Percentiles rank a stretch among this genome's conserved stretches.
Evolutionary conservation across 768 basidiomycete genomes (phyloP).

Genomic region (Boletales sp.): DNA sequence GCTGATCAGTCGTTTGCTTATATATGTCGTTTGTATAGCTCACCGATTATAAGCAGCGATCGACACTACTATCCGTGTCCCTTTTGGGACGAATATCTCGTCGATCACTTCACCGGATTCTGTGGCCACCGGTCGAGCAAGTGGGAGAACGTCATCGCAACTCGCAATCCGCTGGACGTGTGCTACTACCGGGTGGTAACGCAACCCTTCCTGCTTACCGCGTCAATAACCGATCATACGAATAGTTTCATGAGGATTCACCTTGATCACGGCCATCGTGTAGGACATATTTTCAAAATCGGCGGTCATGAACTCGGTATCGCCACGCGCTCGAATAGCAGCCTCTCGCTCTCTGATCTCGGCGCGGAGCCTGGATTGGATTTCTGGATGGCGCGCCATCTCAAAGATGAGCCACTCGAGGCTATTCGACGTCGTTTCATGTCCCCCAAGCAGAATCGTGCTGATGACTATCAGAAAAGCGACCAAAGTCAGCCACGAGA

Average conservation of each 20-base stretch:
- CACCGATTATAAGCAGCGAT: no score
- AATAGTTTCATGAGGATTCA: background rate
- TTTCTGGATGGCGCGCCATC: slow-evolving; percentile 51
- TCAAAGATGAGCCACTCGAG: slow-evolving; percentile 38
- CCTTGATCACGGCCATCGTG: slow-evolving; percentile 29
- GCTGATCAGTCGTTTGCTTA: background rate
- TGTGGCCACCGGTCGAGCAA: no score
- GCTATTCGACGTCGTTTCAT: slow-evolving; percentile 50
- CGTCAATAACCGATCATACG: background rate
- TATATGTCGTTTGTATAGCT: background rate
- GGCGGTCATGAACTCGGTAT: slow-evolving; percentile 5
- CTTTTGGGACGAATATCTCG: no score
- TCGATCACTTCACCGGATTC: no score
- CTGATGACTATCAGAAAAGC: slow-evolving; percentile 15
- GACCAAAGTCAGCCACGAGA: background rate
- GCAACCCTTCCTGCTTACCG: slow-evolving; percentile 30
- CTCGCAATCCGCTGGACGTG: slow-evolving; percentile 34
- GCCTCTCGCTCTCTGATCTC: slow-evolving; percentile 7
- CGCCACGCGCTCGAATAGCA: background rate
- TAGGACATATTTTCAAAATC: slow-evolving; percentile 48
- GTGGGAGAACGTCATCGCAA: no score
- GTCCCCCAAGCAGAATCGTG: slow-evolving; percentile 47
- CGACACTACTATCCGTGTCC: no score
- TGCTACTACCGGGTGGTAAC: slow-evolving; percentile 49
- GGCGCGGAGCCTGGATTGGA: slow-evolving; percentile 56